Evolutionary conservation across 176 grass and related monocot genomes (phyloP).

Genomic region (Microstegium vimineum): DNA sequence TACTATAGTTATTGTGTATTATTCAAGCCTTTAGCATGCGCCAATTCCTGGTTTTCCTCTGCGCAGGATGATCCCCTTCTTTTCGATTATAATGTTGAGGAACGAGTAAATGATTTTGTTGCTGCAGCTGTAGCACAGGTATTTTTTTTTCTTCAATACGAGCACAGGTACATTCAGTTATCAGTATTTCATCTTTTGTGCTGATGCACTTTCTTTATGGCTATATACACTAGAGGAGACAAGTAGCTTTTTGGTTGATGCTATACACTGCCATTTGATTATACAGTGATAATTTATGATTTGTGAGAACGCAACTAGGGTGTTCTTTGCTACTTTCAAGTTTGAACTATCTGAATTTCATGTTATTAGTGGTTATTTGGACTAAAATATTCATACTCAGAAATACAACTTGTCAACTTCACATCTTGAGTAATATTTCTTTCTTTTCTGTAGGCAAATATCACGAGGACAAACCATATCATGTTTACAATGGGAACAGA

Average conservation of each 20-base stretch:
- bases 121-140: conserved; percentile 92
- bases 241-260: neutral
- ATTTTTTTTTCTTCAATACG: conserved; percentile 48
- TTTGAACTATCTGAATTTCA: neutral
- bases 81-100: conserved; percentile 96
- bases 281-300: neutral
- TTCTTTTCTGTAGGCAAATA: conserved; percentile 66
- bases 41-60: conserved; percentile 19
- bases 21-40: neutral
- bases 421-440: conserved; percentile 12
- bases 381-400: conserved; percentile 15
- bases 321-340: conserved; percentile 2
- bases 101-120: conserved; percentile 92
- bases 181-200: conserved; percentile 3
- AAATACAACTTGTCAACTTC: neutral
- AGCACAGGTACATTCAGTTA: conserved; percentile 52
- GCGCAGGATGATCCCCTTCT: conserved; percentile 79
- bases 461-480: conserved; percentile 94
- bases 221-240: neutral
- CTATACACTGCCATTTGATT: conserved; percentile 2
- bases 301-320: neutral
- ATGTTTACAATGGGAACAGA: conserved; percentile 99
- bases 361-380: neutral
- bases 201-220: neutral
- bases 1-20: neutral